phyloP scores from a whole-genome alignment of 208 protist species.

The Herpetomonas samuelpessoai region DNA sequence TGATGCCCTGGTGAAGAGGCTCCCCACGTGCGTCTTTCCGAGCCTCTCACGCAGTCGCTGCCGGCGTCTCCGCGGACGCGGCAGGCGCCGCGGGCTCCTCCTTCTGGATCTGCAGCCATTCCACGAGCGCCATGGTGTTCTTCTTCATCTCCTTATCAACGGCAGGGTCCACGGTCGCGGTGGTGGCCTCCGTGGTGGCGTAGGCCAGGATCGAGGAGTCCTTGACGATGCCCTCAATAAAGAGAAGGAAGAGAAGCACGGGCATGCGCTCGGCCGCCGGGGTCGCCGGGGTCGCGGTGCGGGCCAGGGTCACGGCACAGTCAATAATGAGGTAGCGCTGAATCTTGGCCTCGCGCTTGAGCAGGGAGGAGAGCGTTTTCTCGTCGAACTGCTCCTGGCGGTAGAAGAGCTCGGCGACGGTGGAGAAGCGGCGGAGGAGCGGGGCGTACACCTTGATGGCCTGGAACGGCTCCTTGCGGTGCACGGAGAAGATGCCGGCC shows the following conservation, averaged over 20 bases:
- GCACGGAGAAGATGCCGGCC: slow-evolving; percentile 37
- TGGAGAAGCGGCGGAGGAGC: slow-evolving; percentile 65
- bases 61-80: too few relatives aligned
- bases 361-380: slow-evolving; percentile 48
- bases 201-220: slow-evolving; percentile 54
- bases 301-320: slow-evolving; percentile 38
- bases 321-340: slow-evolving; percentile 61
- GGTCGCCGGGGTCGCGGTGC: slow-evolving; percentile 46
- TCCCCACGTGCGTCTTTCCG: too few relatives aligned
- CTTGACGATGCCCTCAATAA: slow-evolving; percentile 64
- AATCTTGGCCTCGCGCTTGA: slow-evolving; percentile 51
- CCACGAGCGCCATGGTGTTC: slow-evolving; percentile 42
- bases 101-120: slow-evolving; percentile 49
- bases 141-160: slow-evolving; percentile 39
- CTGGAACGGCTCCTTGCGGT: slow-evolving; percentile 40
- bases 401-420: slow-evolving; percentile 43
- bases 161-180: slow-evolving; percentile 16
- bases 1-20: too few relatives aligned
- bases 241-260: slow-evolving; percentile 74
- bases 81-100: slow-evolving; percentile 20
- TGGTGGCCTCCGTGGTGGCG: slow-evolving; percentile 22
- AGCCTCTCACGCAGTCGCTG: too few relatives aligned
- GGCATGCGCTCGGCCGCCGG: slow-evolving; percentile 18
- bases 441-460: slow-evolving; percentile 43
- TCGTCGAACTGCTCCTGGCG: slow-evolving; percentile 46